phyloP scores from a whole-genome alignment of 139 green algal genomes.

The Picochlorum costavermella region DNA sequence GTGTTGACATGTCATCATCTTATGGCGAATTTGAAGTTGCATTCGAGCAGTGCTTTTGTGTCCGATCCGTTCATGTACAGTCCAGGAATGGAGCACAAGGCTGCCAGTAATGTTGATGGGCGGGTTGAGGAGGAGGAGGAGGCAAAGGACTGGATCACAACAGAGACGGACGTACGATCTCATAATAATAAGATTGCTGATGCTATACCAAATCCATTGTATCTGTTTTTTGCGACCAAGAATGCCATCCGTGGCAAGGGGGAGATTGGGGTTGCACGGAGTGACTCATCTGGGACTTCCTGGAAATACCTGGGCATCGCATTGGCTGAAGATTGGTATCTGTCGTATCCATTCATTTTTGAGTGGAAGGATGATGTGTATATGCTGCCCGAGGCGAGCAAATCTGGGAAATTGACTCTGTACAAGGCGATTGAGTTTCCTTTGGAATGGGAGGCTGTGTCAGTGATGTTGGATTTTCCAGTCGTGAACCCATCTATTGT shows the following conservation, averaged over 20 bases:
- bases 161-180: background rate
- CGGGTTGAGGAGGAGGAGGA: too few species aligned
- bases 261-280: conserved; percentile 33
- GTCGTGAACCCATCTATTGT: conserved; percentile 28
- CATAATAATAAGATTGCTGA: background rate
- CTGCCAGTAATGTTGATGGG: too few species aligned
- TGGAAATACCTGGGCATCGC: conserved; percentile 31
- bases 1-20: too few species aligned
- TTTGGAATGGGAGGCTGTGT: conserved; percentile 17
- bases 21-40: too few species aligned
- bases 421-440: conserved; percentile 27
- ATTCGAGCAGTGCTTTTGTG: too few species aligned
- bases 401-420: conserved; percentile 20
- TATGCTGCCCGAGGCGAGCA: conserved; percentile 34
- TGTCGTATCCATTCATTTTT: conserved; percentile 40
- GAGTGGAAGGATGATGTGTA: conserved; percentile 29
- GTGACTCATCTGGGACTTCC: conserved; percentile 19
- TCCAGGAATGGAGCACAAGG: too few species aligned
- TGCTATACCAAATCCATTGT: conserved; percentile 2
- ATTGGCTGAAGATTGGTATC: conserved; percentile 36
- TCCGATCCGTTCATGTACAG: too few species aligned
- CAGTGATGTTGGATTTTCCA: conserved; percentile 14
- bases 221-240: conserved; percentile 41
- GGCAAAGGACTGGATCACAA: too few species aligned
- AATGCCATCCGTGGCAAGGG: conserved; percentile 9